These are phyloP conservation scores for Danielia reshetovae DNA, from an alignment of 805 yeast genomes.

Conservation along the genomic window DNA sequence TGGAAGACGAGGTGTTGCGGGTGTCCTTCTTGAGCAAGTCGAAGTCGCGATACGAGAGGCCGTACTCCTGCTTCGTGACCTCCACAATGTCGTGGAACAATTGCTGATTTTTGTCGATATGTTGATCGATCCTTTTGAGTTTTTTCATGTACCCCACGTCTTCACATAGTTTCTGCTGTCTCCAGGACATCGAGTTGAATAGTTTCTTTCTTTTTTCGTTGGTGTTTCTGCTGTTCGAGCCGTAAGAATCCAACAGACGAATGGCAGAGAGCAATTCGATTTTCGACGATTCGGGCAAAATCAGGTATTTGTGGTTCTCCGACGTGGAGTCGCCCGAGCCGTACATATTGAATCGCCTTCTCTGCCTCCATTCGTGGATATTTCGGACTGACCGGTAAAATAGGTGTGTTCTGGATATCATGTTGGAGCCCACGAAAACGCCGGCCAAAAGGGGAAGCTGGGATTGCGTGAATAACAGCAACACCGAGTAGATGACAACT, in stretches of 20 bases:
- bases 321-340: neutral
- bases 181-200: slow-evolving; percentile 46
- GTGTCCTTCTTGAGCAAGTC: slow-evolving; percentile 5
- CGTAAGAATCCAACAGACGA: slow-evolving; percentile 44
- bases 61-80: slow-evolving; percentile 39
- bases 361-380: neutral
- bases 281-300: slow-evolving; percentile 19
- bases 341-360: neutral
- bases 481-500: slow-evolving; percentile 17
- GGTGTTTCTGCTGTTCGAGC: slow-evolving; percentile 34
- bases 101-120: slow-evolving; percentile 44
- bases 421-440: slow-evolving; percentile 30
- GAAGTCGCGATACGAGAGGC: slow-evolving; percentile 39
- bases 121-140: slow-evolving; percentile 44
- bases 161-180: slow-evolving; percentile 53
- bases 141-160: slow-evolving; percentile 53
- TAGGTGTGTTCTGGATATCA: slow-evolving; percentile 26
- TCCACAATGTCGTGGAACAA: slow-evolving; percentile 45
- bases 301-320: slow-evolving; percentile 12
- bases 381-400: slow-evolving; percentile 6
- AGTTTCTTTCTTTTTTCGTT: slow-evolving; percentile 43
- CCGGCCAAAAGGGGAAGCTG: slow-evolving; percentile 24
- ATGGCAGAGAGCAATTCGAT: slow-evolving; percentile 40
- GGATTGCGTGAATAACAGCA: slow-evolving; percentile 17
- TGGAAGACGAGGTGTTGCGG: slow-evolving; percentile 16